Conservation (phyloP, 31 red algal genomes). For the Porphyra umbilicalis region DNA sequence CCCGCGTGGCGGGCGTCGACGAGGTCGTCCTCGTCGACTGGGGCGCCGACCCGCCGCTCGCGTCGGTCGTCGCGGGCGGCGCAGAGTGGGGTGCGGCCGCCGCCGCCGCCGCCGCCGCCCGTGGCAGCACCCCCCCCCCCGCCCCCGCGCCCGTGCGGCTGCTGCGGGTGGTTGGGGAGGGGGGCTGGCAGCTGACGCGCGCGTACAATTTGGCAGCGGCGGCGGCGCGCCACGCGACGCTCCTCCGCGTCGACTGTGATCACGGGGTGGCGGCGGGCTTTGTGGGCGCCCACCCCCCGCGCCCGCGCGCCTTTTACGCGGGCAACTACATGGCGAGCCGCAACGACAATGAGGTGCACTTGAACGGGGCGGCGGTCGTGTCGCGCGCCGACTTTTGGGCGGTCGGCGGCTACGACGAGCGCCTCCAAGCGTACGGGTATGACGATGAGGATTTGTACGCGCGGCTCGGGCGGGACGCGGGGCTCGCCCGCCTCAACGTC, state of each 20-base stretch:
- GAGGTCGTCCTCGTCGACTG: slow-evolving; percentile 65
- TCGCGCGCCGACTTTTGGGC: slow-evolving; percentile 38
- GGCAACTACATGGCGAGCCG: slow-evolving; percentile 49
- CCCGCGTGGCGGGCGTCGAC: slow-evolving; percentile 26
- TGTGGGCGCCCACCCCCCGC: slow-evolving; percentile 20
- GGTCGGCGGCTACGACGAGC: slow-evolving; percentile 76
- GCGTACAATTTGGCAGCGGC: slow-evolving; percentile 64
- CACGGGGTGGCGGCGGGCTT: slow-evolving; percentile 28
- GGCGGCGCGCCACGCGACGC: slow-evolving; percentile 10
- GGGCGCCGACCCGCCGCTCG: slow-evolving; percentile 42
- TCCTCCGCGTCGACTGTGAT: slow-evolving; percentile 67
- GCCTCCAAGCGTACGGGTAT: slow-evolving; percentile 89
- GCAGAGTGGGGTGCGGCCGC: background rate
- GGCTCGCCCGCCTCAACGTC: slow-evolving; percentile 39
- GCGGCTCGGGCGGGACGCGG: slow-evolving; percentile 15
- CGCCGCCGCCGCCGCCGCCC: background rate
- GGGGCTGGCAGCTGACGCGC: slow-evolving; percentile 52
- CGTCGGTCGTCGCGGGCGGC: slow-evolving; percentile 26
- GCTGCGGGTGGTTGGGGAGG: slow-evolving; percentile 42
- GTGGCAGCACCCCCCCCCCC: too few species aligned
- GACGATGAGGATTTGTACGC: slow-evolving; percentile 83
- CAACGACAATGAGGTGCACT: slow-evolving; percentile 78
- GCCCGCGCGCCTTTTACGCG: slow-evolving; percentile 37
- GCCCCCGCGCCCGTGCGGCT: slow-evolving; percentile 19
- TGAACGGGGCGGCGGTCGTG: slow-evolving; percentile 67